Evolutionary conservation across 768 basidiomycete genomes (phyloP).

Genomic region (Pluteus cervinus): DNA sequence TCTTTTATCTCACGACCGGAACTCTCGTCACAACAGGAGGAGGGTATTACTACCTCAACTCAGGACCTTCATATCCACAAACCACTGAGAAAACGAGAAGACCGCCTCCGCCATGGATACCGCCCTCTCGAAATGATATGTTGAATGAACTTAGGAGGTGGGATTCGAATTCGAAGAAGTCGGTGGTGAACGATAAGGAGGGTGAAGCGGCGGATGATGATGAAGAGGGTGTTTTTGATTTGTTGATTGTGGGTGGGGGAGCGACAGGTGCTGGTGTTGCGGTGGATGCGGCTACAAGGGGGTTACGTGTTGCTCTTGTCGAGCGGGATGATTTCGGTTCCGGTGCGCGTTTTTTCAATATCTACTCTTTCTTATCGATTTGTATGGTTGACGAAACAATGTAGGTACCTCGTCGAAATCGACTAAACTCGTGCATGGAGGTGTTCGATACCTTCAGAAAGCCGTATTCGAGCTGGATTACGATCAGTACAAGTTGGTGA

Average conservation of each 20-base stretch:
- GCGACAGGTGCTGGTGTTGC: conserved; percentile 97
- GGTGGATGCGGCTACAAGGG: conserved; percentile 88
- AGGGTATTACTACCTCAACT: conserved; percentile 69
- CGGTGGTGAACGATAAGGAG: conserved; percentile 17
- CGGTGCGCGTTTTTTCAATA: conserved; percentile 39
- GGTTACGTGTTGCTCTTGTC: conserved; percentile 88
- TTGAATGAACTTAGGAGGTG: conserved; percentile 50
- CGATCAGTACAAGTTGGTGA: conserved; percentile 93
- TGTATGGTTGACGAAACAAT: not conserved
- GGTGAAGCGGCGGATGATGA: conserved; percentile 36
- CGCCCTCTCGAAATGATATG: conserved; percentile 65
- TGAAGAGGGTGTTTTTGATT: conserved; percentile 62
- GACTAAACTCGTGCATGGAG: conserved; percentile 97
- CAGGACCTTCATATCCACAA: conserved; percentile 60
- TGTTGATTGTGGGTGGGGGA: conserved; percentile 87
- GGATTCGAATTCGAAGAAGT: too few relatives aligned
- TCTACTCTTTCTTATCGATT: not conserved
- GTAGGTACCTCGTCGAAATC: conserved; percentile 93
- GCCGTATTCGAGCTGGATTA: conserved; percentile 94
- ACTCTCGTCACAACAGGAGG: conserved; percentile 48
- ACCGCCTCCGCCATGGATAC: conserved; percentile 76
- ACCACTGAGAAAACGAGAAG: conserved; percentile 63
- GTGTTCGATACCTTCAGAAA: conserved; percentile 96
- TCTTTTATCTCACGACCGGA: conserved; percentile 48
- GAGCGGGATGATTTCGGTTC: conserved; percentile 90